Percentiles rank a stretch among this genome's conserved stretches.
These are phyloP conservation scores for Moesziomyces aphidis DNA, from an alignment of 1,284 basidiomycete species.

Conservation along the genomic window DNA sequence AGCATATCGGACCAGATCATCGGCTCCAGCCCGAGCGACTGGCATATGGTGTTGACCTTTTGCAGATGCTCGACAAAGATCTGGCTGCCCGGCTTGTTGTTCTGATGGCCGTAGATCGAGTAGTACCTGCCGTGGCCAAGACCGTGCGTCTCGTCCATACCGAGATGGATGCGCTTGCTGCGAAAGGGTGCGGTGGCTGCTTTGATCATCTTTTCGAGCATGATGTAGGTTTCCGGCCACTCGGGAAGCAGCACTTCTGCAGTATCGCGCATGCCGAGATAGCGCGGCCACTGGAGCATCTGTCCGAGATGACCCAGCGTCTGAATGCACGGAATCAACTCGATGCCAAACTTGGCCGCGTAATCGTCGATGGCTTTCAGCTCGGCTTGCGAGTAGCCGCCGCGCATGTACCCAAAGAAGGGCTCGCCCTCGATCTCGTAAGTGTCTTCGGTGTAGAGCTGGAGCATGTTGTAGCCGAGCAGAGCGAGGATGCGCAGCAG, in stretches of 20 bases:
- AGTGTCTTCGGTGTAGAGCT: conserved; percentile 67
- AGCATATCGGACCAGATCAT: conserved; percentile 69
- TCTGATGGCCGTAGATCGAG: conserved; percentile 61
- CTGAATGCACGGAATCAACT: conserved; percentile 66
- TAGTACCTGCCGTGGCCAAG: conserved; percentile 67
- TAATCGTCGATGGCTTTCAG: conserved; percentile 68
- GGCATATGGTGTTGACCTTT: conserved; percentile 66
- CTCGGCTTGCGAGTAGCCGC: conserved; percentile 59
- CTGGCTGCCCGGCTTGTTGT: conserved; percentile 63
- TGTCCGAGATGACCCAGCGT: conserved; percentile 69
- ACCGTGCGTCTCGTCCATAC: conserved; percentile 66
- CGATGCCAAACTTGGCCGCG: conserved; percentile 51
- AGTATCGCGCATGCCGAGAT: conserved; percentile 66
- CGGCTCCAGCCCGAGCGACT: conserved; percentile 53
- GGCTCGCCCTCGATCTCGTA: conserved; percentile 68
- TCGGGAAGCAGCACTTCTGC: conserved; percentile 68
- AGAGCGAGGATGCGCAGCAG: conserved; percentile 64
- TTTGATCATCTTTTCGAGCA: conserved; percentile 65
- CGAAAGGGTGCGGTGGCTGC: conserved; percentile 64
- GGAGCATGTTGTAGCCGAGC: conserved; percentile 67
- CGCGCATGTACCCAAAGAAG: conserved; percentile 68
- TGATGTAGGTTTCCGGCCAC: conserved; percentile 62
- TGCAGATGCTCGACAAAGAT: conserved; percentile 58
- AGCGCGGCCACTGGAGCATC: conserved; percentile 69
- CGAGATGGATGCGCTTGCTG: conserved; percentile 61